Percentiles rank a stretch among this genome's conserved stretches.
phyloP scores from a whole-genome alignment of 495 filamentous ascomycete species.

The Aspergillus baeticus region DNA sequence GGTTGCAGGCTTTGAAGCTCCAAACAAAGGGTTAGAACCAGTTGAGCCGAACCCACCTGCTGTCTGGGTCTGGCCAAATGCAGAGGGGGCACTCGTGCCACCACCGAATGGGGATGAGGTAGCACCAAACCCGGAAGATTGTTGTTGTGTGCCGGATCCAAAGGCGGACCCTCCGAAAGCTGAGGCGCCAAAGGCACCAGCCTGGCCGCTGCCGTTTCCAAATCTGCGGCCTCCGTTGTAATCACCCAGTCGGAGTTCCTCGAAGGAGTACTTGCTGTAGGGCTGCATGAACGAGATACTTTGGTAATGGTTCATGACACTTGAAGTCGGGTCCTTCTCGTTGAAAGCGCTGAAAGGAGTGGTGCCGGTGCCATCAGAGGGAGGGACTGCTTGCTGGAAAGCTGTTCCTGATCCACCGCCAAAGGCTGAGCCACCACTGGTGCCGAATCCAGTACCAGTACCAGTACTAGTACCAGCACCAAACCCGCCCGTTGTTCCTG shows the following conservation, averaged over 20 bases:
- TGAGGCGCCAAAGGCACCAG: conserved; percentile 74
- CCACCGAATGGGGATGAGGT: conserved; percentile 54
- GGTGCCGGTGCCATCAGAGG: conserved; percentile 68
- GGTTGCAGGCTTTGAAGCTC: conserved; percentile 37
- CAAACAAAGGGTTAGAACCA: conserved; percentile 39
- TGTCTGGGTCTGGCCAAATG: conserved; percentile 49
- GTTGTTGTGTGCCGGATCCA: conserved; percentile 29
- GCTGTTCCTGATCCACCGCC: conserved; percentile 45
- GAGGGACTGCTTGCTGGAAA: conserved; percentile 41
- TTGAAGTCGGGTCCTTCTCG: conserved; percentile 75
- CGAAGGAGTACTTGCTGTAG: conserved; percentile 85
- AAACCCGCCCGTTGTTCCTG: conserved; percentile 21
- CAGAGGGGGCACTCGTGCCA: conserved; percentile 44
- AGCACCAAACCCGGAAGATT: conserved; percentile 50
- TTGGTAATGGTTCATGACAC: conserved; percentile 72
- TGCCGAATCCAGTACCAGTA: conserved; percentile 26
- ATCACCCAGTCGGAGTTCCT: conserved; percentile 86
- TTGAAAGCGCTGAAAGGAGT: conserved; percentile 68
- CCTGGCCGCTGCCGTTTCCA: conserved; percentile 76
- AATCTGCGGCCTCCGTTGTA: conserved; percentile 82
- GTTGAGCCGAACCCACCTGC: conserved; percentile 58
- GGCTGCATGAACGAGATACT: conserved; percentile 83
- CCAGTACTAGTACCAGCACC: conserved; percentile 24
- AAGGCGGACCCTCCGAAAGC: conserved; percentile 43
- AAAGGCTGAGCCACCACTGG: conserved; percentile 35